Base-by-base conservation (phyloP, 495 filamentous ascomycete genomes). In the Chlorociboria aeruginascens region DNA sequence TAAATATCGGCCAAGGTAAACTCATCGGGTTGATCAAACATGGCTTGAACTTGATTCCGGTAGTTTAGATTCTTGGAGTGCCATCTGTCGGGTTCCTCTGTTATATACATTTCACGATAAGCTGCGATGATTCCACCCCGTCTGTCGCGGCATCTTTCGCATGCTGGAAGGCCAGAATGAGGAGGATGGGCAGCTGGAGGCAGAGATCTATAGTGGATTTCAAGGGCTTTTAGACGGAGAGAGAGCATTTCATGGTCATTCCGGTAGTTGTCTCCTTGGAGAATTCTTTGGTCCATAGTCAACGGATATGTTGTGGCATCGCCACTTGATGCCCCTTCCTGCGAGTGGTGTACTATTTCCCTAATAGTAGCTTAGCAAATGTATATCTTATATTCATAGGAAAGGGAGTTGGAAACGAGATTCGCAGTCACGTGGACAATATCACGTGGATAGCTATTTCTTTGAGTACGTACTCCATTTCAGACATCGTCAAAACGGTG, bases 131-230 rank as follows among this genome's bases (percentile, higher is more conserved):
- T 52, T 52, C 38, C 14, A 33, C 48, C 12, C 52, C 58, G 55
- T 59, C 48, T 52, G 51, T 57, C 28, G 46, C 55, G 29, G 50
- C 58, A 58, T 61, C 56, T 45, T 54, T 54, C 16, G 56, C 59
- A 46, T 32, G 34, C 2, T 50, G 35, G 36, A 56, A 57, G 40
- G 46, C 54, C 45, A 53, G 56, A 43, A 57, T 64, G 45, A 40
- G 53, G 30, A 58, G 49, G 36, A 25, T 25, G 20, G 40, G 59
- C 36, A 57, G 51, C 35, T 53, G 61, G 12, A 25, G 20, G 20
- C 4, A 25, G 20, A 56, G 55, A 39, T 48, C 40, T 31, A 43
- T 59, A 52, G 46, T 53, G 51, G 53, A 54, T 8, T 43, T 52
- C 41, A 38, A 58, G 37, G 53, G 55, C 34, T 33, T 46, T 32